Percentiles rank a stretch among this genome's conserved stretches.
These are phyloP conservation scores for Aspergillus melleus DNA, from an alignment of 2,329 filamentous ascomycete genomes.

Conservation along the genomic window DNA sequence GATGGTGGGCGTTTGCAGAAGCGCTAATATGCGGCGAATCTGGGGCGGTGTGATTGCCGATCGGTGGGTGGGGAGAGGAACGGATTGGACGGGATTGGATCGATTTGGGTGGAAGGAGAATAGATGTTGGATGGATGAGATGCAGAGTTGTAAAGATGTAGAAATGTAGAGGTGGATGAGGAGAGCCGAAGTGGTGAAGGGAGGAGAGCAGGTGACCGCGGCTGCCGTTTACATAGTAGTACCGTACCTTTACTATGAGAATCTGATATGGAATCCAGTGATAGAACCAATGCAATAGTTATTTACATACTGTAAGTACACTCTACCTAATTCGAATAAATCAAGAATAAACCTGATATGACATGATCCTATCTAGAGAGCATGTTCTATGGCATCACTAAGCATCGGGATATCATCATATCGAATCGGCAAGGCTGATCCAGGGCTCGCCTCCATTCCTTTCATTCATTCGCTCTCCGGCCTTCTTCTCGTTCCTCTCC, in stretches of 20 bases:
- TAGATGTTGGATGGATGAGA: not conserved
- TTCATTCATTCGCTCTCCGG: not conserved
- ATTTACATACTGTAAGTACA: too few species aligned
- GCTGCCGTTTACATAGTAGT: too few species aligned
- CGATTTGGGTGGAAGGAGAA: not conserved
- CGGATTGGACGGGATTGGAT: not conserved
- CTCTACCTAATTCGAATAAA: too few species aligned
- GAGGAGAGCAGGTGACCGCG: too few species aligned
- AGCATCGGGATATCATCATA: not conserved
- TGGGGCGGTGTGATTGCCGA: not conserved
- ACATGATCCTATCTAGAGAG: too few species aligned
- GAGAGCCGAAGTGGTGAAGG: not conserved
- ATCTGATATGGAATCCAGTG: too few species aligned
- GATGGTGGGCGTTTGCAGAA: constrained; percentile 5
- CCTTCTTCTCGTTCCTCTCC: not conserved
- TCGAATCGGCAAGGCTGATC: not conserved
- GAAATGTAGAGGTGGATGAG: not conserved
- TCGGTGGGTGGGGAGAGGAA: not conserved
- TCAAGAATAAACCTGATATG: too few species aligned
- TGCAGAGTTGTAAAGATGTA: too few species aligned
- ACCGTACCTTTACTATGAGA: too few species aligned
- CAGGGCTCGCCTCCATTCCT: not conserved
- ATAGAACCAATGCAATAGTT: too few species aligned
- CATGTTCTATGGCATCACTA: not conserved
- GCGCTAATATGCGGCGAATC: not conserved